Percentiles rank a stretch among this genome's conserved stretches.
phyloP scores from a whole-genome alignment of 257 asterid genomes.

The Hygrophila difformis region DNA sequence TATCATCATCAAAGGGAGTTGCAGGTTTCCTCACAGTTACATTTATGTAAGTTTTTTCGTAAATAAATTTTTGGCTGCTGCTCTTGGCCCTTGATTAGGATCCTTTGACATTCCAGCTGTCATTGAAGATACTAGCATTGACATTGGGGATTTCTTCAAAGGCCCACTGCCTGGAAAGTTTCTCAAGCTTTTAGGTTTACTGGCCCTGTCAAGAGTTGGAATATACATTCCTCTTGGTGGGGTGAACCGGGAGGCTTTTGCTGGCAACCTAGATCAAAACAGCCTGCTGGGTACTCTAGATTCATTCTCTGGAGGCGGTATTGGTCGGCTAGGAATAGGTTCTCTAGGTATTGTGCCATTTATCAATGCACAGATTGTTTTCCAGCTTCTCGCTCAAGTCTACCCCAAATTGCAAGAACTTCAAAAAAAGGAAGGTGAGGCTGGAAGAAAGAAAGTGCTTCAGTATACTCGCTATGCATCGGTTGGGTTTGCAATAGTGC shows the following conservation, averaged over 20 bases:
- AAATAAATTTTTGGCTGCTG: slow-evolving; percentile 23
- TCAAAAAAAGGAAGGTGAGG: slow-evolving; percentile 94
- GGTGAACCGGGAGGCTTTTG: slow-evolving; percentile 85
- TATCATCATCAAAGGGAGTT: slow-evolving; percentile 69
- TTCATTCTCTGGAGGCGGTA: slow-evolving; percentile 98
- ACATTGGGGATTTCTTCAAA: slow-evolving; percentile 93
- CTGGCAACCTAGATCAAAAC: slow-evolving; percentile 84
- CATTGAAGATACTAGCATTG: slow-evolving; percentile 94
- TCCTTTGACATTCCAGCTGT: slow-evolving; percentile 76
- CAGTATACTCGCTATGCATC: slow-evolving; percentile 99
- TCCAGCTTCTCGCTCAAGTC: slow-evolving; percentile 92
- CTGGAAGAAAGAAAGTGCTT: slow-evolving; percentile 90
- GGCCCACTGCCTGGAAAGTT: slow-evolving; percentile 96
- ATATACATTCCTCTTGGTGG: slow-evolving; percentile 97
- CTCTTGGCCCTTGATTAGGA: slow-evolving; percentile 47
- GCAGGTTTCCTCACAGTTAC: slow-evolving; percentile 54
- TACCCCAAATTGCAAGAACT: slow-evolving; percentile 96
- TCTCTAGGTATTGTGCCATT: slow-evolving; percentile 97
- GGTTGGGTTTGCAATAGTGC: slow-evolving; percentile 93
- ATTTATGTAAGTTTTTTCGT: not conserved
- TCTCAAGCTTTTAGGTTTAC: slow-evolving; percentile 80
- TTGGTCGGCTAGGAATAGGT: slow-evolving; percentile 94
- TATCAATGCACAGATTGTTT: slow-evolving; percentile 93
- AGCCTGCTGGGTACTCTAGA: slow-evolving; percentile 88
- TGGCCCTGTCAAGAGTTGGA: slow-evolving; percentile 89